Percentiles rank a stretch among this genome's conserved stretches.
Conservation (phyloP, 2,329 filamentous ascomycete genomes). For the Scytalidium lignicola region DNA sequence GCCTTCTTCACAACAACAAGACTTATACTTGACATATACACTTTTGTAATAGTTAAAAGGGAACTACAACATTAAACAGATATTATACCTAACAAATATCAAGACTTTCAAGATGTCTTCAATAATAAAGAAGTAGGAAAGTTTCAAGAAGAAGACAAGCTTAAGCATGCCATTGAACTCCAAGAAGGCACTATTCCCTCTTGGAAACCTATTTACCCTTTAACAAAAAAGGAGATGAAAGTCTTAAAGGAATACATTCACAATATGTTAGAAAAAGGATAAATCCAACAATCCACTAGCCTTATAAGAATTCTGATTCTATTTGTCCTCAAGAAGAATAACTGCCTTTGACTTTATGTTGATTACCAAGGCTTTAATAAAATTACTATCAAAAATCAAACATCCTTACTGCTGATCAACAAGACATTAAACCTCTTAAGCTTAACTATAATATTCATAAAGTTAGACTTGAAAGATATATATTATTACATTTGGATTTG, state of each 20-base stretch:
- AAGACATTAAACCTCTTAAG: constrained; percentile 25
- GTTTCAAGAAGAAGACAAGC: background rate
- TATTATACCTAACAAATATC: background rate
- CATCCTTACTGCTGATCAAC: constrained; percentile 26
- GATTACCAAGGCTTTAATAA: constrained; percentile 31
- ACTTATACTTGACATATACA: background rate
- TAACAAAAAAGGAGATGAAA: constrained; percentile 8
- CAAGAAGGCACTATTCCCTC: background rate
- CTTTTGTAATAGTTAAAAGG: background rate
- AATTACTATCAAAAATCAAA: constrained; percentile 30
- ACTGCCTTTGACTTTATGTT: constrained; percentile 26
- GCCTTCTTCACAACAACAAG: background rate
- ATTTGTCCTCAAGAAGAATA: constrained; percentile 28
- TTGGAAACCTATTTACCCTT: constrained; percentile 9
- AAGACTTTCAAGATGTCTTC: background rate
- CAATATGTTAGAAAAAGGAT: constrained; percentile 13
- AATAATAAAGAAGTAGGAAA: background rate
- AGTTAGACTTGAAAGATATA: constrained; percentile 26
- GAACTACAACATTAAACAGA: background rate
- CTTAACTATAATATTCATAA: constrained; percentile 24
- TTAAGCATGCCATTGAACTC: background rate
- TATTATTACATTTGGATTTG: constrained; percentile 31
- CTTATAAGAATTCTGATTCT: constrained; percentile 21
- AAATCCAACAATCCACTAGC: constrained; percentile 14
- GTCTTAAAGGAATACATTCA: constrained; percentile 15